phyloP scores from a whole-genome alignment of 2,329 filamentous ascomycete genomes.

The Tolypocladium amazonense region DNA sequence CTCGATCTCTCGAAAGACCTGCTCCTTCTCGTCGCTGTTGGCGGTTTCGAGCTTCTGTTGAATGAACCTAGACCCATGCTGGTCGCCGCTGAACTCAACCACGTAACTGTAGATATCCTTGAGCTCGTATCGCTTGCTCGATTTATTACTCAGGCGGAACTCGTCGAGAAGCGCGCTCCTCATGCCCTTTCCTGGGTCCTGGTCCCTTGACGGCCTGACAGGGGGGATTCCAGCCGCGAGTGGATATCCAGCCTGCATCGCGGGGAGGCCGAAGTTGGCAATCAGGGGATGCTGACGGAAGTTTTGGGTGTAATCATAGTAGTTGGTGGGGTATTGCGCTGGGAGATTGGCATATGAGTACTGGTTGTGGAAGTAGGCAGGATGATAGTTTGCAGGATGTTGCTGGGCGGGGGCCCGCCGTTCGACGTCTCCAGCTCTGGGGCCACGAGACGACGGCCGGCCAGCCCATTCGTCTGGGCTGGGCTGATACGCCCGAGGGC shows the following conservation, averaged over 20 bases:
- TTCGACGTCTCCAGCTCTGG: slow-evolving; percentile 24
- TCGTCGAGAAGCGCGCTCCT: slow-evolving; percentile 69
- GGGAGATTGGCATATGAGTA: slow-evolving; percentile 18
- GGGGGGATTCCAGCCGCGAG: slow-evolving; percentile 16
- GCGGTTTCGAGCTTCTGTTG: slow-evolving; percentile 85
- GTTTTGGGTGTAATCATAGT: slow-evolving; percentile 23
- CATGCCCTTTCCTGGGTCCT: slow-evolving; percentile 48
- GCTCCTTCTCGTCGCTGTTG: slow-evolving; percentile 92
- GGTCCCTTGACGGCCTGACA: slow-evolving; percentile 35
- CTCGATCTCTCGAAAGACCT: slow-evolving; percentile 78
- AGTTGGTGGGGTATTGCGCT: slow-evolving; percentile 22
- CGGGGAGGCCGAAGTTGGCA: slow-evolving; percentile 20
- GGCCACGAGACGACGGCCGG: slow-evolving; percentile 22
- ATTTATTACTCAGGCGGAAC: slow-evolving; percentile 65
- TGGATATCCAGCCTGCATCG: slow-evolving; percentile 19
- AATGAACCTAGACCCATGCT: slow-evolving; percentile 91
- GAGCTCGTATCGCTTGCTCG: slow-evolving; percentile 65
- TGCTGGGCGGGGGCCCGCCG: slow-evolving; percentile 24
- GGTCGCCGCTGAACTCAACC: slow-evolving; percentile 91
- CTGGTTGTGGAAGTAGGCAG: slow-evolving; percentile 19
- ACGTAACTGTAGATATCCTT: slow-evolving; percentile 83
- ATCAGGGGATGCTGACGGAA: slow-evolving; percentile 27
- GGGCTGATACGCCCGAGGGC: slow-evolving; percentile 15
- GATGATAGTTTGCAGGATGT: slow-evolving; percentile 16
- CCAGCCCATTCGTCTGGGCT: slow-evolving; percentile 27